phyloP scores from a whole-genome alignment of 768 basidiomycete species.

The Lyophyllum shimeji region DNA sequence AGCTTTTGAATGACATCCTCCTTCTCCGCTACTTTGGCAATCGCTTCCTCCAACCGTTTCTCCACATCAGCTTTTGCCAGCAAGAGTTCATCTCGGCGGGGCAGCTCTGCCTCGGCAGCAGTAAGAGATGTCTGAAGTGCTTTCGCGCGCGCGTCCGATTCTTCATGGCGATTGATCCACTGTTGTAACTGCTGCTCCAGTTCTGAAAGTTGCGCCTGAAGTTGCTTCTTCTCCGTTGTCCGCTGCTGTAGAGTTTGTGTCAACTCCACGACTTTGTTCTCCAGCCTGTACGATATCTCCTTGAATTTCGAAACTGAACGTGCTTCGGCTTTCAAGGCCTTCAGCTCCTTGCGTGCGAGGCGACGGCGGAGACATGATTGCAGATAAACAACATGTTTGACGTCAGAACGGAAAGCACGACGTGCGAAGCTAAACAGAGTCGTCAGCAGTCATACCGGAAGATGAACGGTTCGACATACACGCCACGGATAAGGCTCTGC shows the following conservation, averaged over 20 bases:
- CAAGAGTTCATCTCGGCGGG: conserved; percentile 73
- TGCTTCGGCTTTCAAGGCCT: conserved; percentile 82
- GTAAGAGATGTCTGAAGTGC: conserved; percentile 71
- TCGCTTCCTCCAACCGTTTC: conserved; percentile 74
- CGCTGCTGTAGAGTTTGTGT: conserved; percentile 92
- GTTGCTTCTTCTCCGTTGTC: conserved; percentile 86
- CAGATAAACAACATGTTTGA: conserved; percentile 75
- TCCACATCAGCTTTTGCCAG: conserved; percentile 78
- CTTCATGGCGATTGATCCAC: conserved; percentile 88
- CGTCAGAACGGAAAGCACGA: conserved; percentile 54
- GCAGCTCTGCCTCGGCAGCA: conserved; percentile 67
- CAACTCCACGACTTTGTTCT: conserved; percentile 99
- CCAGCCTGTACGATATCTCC: conserved; percentile 94
- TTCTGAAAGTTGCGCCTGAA: conserved; percentile 71
- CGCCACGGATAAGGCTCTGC: conserved; percentile 84
- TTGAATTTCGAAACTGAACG: conserved; percentile 98
- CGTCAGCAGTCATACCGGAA: conserved; percentile 5
- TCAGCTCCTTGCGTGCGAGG: conserved; percentile 83
- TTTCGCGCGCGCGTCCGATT: conserved; percentile 72
- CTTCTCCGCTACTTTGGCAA: conserved; percentile 73
- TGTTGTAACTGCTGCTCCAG: conserved; percentile 85
- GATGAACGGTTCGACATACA: conserved; percentile 52
- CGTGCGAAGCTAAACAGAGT: conserved; percentile 48
- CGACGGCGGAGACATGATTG: conserved; percentile 93
- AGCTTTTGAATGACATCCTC: conserved; percentile 82